phyloP scores from a whole-genome alignment of 495 filamentous ascomycete species.

The Friedmanniomyces endolithicus region DNA sequence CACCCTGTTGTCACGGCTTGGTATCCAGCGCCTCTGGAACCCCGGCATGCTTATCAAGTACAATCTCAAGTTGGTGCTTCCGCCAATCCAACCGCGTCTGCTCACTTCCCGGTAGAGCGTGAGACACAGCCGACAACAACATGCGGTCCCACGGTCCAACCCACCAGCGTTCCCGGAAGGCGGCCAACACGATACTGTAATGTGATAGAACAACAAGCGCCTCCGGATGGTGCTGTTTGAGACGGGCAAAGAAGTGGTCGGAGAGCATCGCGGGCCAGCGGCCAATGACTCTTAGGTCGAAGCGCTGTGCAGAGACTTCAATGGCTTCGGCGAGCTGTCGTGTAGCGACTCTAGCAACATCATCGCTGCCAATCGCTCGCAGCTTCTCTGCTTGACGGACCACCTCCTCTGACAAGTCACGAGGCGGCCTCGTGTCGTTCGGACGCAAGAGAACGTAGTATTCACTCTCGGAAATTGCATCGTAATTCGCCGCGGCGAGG shows the following conservation, averaged over 20 bases:
- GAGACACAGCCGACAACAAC: not conserved
- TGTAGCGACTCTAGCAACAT: not conserved
- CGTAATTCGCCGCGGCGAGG: not conserved
- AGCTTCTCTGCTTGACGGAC: not conserved
- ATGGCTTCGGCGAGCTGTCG: not conserved
- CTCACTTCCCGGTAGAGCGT: not conserved
- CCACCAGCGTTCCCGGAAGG: constrained; percentile 9
- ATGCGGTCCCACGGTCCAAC: constrained; percentile 1
- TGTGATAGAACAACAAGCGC: constrained; percentile 4
- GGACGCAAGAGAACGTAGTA: not conserved
- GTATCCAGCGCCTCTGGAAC: not conserved
- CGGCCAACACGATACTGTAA: constrained; percentile 4
- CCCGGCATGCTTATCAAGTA: not conserved
- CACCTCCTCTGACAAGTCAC: not conserved
- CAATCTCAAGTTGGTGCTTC: not conserved
- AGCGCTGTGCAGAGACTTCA: not conserved
- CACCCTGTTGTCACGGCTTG: not conserved
- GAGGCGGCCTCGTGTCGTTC: not conserved
- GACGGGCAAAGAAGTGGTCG: constrained; percentile 1
- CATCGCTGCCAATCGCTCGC: not conserved
- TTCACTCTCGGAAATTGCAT: not conserved
- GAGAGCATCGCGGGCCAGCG: constrained; percentile 4
- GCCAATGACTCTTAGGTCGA: constrained; percentile 1
- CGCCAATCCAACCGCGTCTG: not conserved
- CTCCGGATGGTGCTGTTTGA: not conserved